A percentile compares a stretch with the other conserved stretches of the same genome.
Evolutionary conservation across 2,329 filamentous ascomycete genomes (phyloP).

Genomic region (Penicillium italicum): DNA sequence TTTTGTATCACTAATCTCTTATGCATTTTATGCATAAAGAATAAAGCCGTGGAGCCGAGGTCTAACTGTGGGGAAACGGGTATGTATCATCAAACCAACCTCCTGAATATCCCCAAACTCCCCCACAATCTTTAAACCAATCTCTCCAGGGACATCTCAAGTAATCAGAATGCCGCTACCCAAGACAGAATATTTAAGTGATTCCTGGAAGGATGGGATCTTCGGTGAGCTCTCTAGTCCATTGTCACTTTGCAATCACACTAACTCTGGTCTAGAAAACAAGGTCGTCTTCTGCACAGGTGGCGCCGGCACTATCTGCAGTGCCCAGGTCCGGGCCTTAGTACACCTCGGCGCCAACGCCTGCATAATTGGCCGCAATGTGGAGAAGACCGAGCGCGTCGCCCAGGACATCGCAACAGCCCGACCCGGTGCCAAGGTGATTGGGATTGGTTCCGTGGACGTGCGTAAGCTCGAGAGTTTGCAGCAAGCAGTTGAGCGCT

Average conservation of each 20-base stretch:
- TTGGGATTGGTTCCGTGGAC: constrained; percentile 73
- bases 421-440: constrained; percentile 73
- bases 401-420: constrained; percentile 79
- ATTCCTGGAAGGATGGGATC: constrained; percentile 80
- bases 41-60: constrained; percentile 13
- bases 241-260: background rate
- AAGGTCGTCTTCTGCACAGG: constrained; percentile 95
- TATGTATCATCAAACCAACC: constrained; percentile 1
- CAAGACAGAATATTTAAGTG: constrained; percentile 72
- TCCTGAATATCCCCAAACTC: background rate
- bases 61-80: constrained; percentile 21
- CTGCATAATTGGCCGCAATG: constrained; percentile 87
- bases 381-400: constrained; percentile 76
- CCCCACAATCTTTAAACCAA: background rate
- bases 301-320: constrained; percentile 90
- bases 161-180: constrained; percentile 59
- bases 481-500: constrained; percentile 70
- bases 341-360: constrained; percentile 90
- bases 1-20: background rate
- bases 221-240: constrained; percentile 59
- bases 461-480: constrained; percentile 71
- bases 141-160: background rate
- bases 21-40: background rate
- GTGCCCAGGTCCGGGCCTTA: constrained; percentile 84
- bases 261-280: constrained; percentile 54